These are phyloP conservation scores for Diaporthe ilicicola DNA, from an alignment of 2,329 filamentous ascomycete genomes.

Conservation along the genomic window DNA sequence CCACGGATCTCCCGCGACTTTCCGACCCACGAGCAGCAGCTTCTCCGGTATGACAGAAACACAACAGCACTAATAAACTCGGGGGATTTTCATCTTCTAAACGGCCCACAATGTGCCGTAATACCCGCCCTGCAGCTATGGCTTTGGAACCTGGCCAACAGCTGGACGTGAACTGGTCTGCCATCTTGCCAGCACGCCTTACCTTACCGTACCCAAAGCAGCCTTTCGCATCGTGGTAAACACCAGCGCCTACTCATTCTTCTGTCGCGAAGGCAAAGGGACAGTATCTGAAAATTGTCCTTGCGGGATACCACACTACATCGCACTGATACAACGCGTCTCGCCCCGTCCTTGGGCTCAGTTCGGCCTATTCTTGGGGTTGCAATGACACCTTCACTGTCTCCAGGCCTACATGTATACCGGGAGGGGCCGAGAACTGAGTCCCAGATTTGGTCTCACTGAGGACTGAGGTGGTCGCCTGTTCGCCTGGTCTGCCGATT, in stretches of 20 bases:
- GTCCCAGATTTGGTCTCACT: slow-evolving; percentile 2
- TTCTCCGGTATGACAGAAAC: slow-evolving; percentile 25
- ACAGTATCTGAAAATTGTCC: not conserved
- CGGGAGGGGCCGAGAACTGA: slow-evolving; percentile 24
- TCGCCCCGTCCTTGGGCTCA: not conserved
- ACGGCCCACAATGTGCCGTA: not conserved
- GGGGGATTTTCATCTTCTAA: not conserved
- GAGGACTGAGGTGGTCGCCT: not conserved
- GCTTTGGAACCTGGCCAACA: slow-evolving; percentile 22
- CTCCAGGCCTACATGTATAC: not conserved
- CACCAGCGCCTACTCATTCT: not conserved
- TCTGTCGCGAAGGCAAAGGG: not conserved
- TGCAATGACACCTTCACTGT: not conserved
- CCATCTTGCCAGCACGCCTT: not conserved
- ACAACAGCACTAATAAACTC: slow-evolving; percentile 7
- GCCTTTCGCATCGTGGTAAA: not conserved
- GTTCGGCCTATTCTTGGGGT: slow-evolving; percentile 8
- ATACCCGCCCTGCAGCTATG: slow-evolving; percentile 16
- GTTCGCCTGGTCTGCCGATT: slow-evolving; percentile 19
- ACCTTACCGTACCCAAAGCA: not conserved
- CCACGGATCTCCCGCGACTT: slow-evolving; percentile 5
- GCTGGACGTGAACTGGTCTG: not conserved
- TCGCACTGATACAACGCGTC: not conserved
- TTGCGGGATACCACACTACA: not conserved
- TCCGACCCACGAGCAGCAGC: not conserved